A percentile compares a stretch with the other conserved stretches of the same genome.
Evolutionary conservation across 2,329 filamentous ascomycete species (phyloP).

Genomic region (Colletotrichum paranaense): DNA sequence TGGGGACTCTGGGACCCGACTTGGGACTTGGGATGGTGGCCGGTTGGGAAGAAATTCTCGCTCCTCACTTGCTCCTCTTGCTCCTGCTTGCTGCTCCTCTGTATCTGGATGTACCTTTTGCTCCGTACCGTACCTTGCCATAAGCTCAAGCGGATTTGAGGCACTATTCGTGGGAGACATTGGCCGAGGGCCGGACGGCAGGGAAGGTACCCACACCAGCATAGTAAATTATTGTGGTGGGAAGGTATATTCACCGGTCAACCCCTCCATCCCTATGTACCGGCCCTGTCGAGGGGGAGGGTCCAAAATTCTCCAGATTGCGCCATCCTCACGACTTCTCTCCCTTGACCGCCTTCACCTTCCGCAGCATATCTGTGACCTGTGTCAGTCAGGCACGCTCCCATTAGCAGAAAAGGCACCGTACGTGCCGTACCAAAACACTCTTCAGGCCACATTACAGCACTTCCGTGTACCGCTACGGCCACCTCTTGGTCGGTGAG

Average conservation of each 20-base stretch:
- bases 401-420: background rate
- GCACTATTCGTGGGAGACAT: constrained; percentile 31
- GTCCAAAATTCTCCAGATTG: constrained; percentile 36
- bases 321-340: constrained; percentile 30
- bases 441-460: constrained; percentile 22
- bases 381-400: background rate
- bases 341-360: constrained; percentile 34
- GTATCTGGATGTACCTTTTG: too few relatives aligned
- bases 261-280: constrained; percentile 33
- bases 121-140: background rate
- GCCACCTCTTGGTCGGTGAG: constrained; percentile 4
- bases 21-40: constrained; percentile 17
- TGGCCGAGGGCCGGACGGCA: constrained; percentile 26
- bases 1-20: too few relatives aligned
- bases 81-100: background rate
- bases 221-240: background rate
- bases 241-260: constrained; percentile 16
- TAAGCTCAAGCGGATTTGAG: constrained; percentile 34
- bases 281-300: constrained; percentile 28
- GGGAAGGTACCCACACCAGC: background rate
- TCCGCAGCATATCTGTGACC: constrained; percentile 24
- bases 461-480: background rate
- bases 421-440: too few relatives aligned
- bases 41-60: constrained; percentile 28
- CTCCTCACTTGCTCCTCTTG: constrained; percentile 1